Base-by-base conservation (phyloP, 768 basidiomycete genomes). In the Scleroderma citrinum region DNA sequence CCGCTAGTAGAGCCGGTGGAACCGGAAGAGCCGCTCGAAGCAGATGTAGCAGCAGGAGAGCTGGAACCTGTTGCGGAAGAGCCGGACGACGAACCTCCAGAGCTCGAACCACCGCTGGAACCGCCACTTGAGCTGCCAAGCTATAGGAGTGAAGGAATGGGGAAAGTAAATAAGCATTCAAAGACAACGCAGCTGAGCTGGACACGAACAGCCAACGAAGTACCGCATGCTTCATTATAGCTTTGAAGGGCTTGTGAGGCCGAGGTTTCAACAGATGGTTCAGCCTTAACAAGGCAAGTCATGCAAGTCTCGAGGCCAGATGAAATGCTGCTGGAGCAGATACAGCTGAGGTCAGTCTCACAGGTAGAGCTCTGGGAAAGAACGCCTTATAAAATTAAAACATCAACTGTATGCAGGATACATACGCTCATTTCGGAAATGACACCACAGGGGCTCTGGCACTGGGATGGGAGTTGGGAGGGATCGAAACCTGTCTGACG, bases 391-490 rank as follows among this genome's bases (percentile, higher is more conserved):
- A 17, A 20, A 26, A 23, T 6, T 5, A 20, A 5, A 21, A 21
- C 13, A 13, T 12, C 17, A 13, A 14, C 7, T 3, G 39, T 29
- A 19, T 5, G 5, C 20, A 6, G 20, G 26, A 49, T 21, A 39
- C 63, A 44, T 42, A 63, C 63, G 8, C 13, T 24, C 37, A 63
- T 48, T 11, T 50, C 54, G 23, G 50, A 45, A 14, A 65, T 1
- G n/a, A 60, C 59, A 24, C 52, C 14, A 32, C 61, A 63, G 2
- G 59, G 17, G 13, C 35, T 47, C 47, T 63, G 61, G 46, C 62
- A 63, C 32, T 42, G 34, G 8, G 54, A 1, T 4, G 61, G 63
- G 21, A 58, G 48, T 4, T 26, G 13, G 10, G 31, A 44, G 10
- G 55, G 19, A 12, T 48, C 20, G 12, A 53, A n/a, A n/a, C n/a